These are phyloP conservation scores for Yamadazyma sp. DNA, from an alignment of 1,139 yeast species.

Conservation along the genomic window DNA sequence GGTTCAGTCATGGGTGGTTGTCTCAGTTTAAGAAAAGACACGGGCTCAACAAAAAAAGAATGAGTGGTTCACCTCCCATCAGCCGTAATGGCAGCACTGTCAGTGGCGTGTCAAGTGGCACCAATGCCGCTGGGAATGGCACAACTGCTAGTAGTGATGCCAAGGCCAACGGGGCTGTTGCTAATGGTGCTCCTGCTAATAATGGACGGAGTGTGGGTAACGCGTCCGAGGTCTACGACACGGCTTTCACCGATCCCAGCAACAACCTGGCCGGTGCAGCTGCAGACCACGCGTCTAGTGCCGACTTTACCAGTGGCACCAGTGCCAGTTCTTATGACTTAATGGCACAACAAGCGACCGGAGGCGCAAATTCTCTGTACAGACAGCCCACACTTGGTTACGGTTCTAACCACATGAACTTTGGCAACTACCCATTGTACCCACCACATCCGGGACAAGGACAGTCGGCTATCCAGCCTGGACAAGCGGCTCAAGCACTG, in stretches of 20 bases:
- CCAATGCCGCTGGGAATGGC: slow-evolving; percentile 1
- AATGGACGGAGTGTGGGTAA: background rate
- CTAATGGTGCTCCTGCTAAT: slow-evolving; percentile 3
- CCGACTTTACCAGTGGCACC: slow-evolving; percentile 10
- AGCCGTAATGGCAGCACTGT: slow-evolving; percentile 5
- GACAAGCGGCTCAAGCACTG: slow-evolving; percentile 2
- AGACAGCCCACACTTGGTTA: slow-evolving; percentile 15
- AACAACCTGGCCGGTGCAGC: slow-evolving; percentile 6
- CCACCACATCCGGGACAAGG: slow-evolving; percentile 10
- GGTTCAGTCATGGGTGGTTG: slow-evolving; percentile 63
- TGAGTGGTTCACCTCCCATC: slow-evolving; percentile 20
- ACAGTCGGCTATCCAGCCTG: slow-evolving; percentile 6
- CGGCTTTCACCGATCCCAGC: slow-evolving; percentile 14
- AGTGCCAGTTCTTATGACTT: slow-evolving; percentile 21
- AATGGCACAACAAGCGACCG: slow-evolving; percentile 22
- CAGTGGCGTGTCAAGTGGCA: background rate
- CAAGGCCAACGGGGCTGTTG: slow-evolving; percentile 5
- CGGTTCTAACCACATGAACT: slow-evolving; percentile 9
- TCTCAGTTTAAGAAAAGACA: slow-evolving; percentile 60
- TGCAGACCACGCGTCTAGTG: slow-evolving; percentile 9
- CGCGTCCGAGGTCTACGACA: slow-evolving; percentile 16
- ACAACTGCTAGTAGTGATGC: slow-evolving; percentile 2
- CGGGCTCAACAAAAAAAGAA: slow-evolving; percentile 45
- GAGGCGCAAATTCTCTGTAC: slow-evolving; percentile 20
- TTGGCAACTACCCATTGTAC: slow-evolving; percentile 11